These are phyloP conservation scores for Orbilia brochopaga DNA, from an alignment of 2,329 filamentous ascomycete genomes.

Conservation along the genomic window DNA sequence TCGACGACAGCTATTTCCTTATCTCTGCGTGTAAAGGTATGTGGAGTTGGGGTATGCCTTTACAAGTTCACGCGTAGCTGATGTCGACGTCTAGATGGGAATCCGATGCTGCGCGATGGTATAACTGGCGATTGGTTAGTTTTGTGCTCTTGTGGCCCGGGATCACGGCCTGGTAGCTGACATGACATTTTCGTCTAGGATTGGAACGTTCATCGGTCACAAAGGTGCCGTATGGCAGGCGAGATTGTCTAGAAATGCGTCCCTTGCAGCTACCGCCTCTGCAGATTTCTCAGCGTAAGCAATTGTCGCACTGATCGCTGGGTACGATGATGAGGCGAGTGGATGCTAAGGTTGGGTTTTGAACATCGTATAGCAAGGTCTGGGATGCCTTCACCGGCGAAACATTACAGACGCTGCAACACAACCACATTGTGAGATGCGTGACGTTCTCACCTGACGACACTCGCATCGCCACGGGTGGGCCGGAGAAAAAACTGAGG, in stretches of 20 bases:
- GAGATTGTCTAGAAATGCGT: slow-evolving; percentile 83
- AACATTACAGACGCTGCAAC: slow-evolving; percentile 81
- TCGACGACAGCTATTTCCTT: slow-evolving; percentile 85
- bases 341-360: slow-evolving; percentile 56
- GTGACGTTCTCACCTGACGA: slow-evolving; percentile 85
- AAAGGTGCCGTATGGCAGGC: slow-evolving; percentile 99
- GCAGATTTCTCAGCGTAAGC: slow-evolving; percentile 92
- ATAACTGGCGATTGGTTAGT: slow-evolving; percentile 88
- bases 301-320: slow-evolving; percentile 13
- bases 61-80: background rate
- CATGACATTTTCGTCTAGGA: slow-evolving; percentile 62
- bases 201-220: slow-evolving; percentile 96
- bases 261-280: slow-evolving; percentile 86
- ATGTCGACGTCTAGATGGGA: slow-evolving; percentile 72
- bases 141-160: background rate
- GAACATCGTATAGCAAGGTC: slow-evolving; percentile 71
- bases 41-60: slow-evolving; percentile 16
- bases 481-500: slow-evolving; percentile 93
- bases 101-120: slow-evolving; percentile 96
- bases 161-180: slow-evolving; percentile 26
- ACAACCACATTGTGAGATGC: slow-evolving; percentile 93
- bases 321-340: slow-evolving; percentile 6
- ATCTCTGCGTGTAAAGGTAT: slow-evolving; percentile 90
- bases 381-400: slow-evolving; percentile 98
- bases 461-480: slow-evolving; percentile 88